A percentile compares a stretch with the other conserved stretches of the same genome.
Conservation (phyloP, 2,329 filamentous ascomycete genomes). For the Pseudogymnoascus sp. region DNA sequence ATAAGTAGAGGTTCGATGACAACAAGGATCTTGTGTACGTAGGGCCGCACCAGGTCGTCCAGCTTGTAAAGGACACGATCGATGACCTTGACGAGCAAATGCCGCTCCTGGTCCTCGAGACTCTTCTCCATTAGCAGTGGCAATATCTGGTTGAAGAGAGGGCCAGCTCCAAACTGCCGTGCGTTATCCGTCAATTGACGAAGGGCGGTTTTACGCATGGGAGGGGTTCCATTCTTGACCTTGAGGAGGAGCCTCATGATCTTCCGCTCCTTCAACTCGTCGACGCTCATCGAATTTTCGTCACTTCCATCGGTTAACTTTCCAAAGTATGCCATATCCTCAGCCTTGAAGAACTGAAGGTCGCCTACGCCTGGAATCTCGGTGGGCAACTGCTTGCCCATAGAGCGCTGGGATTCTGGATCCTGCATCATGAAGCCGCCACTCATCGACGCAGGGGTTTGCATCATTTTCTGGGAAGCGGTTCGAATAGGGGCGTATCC, state of each 20-base stretch:
- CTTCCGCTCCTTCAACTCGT: conserved; percentile 94
- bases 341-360: conserved; percentile 94
- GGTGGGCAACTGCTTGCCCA: conserved; percentile 85
- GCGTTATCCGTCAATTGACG: conserved; percentile 97
- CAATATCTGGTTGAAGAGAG: conserved; percentile 94
- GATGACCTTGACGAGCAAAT: conserved; percentile 97
- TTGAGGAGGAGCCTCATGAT: conserved; percentile 96
- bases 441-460: conserved; percentile 58
- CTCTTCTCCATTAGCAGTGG: conserved; percentile 97
- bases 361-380: conserved; percentile 96
- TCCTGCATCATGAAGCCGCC: conserved; percentile 97
- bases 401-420: conserved; percentile 69
- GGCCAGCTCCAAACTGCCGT: conserved; percentile 85
- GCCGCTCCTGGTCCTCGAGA: conserved; percentile 93
- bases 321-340: conserved; percentile 98
- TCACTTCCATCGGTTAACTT: conserved; percentile 93
- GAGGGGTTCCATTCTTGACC: conserved; percentile 97
- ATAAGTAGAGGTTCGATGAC: conserved; percentile 99
- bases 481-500: conserved; percentile 82
- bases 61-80: conserved; percentile 98
- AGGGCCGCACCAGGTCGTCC: conserved; percentile 90
- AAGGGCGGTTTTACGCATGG: conserved; percentile 96
- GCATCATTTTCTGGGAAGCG: conserved; percentile 64
- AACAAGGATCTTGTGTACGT: conserved; percentile 95
- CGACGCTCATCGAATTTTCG: conserved; percentile 83